phyloP scores from a whole-genome alignment of 2,329 filamentous ascomycete species.

The Fusarium proliferatum region DNA sequence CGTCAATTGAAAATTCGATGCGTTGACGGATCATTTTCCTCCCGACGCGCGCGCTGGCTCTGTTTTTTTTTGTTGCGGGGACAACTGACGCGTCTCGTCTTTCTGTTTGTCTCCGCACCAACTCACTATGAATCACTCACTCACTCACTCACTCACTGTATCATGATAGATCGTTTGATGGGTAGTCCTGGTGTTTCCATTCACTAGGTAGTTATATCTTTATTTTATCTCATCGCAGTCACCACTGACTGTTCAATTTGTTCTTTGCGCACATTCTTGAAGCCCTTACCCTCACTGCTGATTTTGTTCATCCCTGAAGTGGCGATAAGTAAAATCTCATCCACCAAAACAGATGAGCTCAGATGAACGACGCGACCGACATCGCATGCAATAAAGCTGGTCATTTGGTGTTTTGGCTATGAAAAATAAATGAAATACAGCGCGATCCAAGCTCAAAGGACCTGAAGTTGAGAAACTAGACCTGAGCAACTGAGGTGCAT shows the following conservation, averaged over 20 bases:
- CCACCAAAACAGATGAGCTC: rapidly evolving
- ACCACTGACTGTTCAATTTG: rapidly evolving
- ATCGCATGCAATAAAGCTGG: too few species aligned
- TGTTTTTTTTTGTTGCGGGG: conserved; percentile 20
- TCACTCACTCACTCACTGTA: too few species aligned
- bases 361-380: not conserved
- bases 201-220: too few species aligned
- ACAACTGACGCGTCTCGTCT: conserved; percentile 13
- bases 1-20: conserved; percentile 24
- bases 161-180: not conserved
- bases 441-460: not conserved
- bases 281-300: not conserved
- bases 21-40: conserved; percentile 31
- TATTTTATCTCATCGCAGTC: not conserved
- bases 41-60: conserved; percentile 20
- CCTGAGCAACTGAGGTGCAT: not conserved
- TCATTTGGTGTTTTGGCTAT: not conserved
- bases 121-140: not conserved
- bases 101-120: not conserved
- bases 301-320: not conserved
- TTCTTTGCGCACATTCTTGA: not conserved
- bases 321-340: not conserved
- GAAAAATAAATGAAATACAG: not conserved
- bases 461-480: not conserved
- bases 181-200: not conserved